Percentiles rank a stretch among this genome's conserved stretches.
Conservation (phyloP, 2,329 filamentous ascomycete genomes). For the Talaromyces sp. region DNA sequence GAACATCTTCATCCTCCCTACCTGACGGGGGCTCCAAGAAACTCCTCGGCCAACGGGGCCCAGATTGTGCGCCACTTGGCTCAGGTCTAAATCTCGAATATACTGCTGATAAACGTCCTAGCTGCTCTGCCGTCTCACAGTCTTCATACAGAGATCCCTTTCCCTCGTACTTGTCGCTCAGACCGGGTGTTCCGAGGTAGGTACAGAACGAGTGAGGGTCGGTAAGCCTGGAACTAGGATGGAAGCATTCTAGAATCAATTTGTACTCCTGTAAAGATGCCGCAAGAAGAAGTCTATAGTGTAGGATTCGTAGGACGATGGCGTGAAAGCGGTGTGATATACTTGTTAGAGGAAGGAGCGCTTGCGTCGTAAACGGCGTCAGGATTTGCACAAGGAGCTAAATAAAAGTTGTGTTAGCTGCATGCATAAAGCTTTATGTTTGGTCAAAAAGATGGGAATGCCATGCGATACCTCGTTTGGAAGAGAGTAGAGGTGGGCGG, state of each 20-base stretch:
- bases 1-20: conserved; percentile 16
- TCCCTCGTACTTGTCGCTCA: conserved; percentile 42
- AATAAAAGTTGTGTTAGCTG: not conserved
- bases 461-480: conserved; percentile 29
- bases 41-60: not conserved
- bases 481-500: conserved; percentile 18
- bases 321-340: conserved; percentile 61
- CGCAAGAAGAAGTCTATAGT: conserved; percentile 57
- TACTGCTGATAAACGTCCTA: conserved; percentile 50
- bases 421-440: not conserved
- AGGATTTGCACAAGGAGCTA: conserved; percentile 51
- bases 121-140: conserved; percentile 20
- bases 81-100: conserved; percentile 69
- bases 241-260: conserved; percentile 73
- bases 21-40: conserved; percentile 18
- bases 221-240: conserved; percentile 62
- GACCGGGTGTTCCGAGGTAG: conserved; percentile 58
- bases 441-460: not conserved
- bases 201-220: conserved; percentile 66
- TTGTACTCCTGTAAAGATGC: conserved; percentile 57
- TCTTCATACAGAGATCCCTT: conserved; percentile 33
- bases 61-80: conserved; percentile 44
- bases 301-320: conserved; percentile 58
- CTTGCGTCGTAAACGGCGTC: conserved; percentile 42
- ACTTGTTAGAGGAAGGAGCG: conserved; percentile 53